Evolutionary conservation across 306 rosid genomes (phyloP), one percentile per base, ranked within the genome.

Genomic region (Trifolium subterraneum): DNA sequence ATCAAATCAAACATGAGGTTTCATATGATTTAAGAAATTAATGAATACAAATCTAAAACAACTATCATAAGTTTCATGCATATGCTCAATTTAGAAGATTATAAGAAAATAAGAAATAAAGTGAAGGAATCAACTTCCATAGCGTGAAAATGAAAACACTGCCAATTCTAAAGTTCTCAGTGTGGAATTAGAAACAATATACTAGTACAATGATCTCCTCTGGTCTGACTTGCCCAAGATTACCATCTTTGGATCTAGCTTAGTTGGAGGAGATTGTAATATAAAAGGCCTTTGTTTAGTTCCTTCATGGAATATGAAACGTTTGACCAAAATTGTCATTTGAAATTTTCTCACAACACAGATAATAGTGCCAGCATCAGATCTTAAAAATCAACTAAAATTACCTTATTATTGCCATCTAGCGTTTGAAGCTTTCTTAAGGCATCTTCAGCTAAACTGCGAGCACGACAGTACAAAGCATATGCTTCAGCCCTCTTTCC

Each of bases 401-500:
- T 51, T 79, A 79, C 88, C 82, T 79, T 65, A 75, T 64, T 71
- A 36, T 76, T 70, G 61, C 82, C 75, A 38, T 68, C 74, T 56
- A 72, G 82, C 29, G 2, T 71, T 79, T 76, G 70, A 79, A 82
- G 65, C 73, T 79, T 79, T 72, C 13, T 62, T 41, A 82, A 58
- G 72, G 86, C 84, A 66, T 82, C 84, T 52, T 82, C 86, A 29
- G 86, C 86, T 79, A 85, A 58, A 76, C 20, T 74, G 31, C 84
- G 92, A 76, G 96, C 96, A 73, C 77, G 96, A 65, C 85, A 73
- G 59, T 80, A 94, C 74, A 94, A 81, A 66, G 85, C 92, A 86
- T 94, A 90, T 13, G 97, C 99, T 85, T 94, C 99, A 39, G 81
- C 87, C 84, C 99, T 92, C 90, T 86, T 88, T 74, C 89, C 92